Evolutionary conservation across 1,284 basidiomycete species (phyloP).

Genomic region (Apiotrichum laibachii): DNA sequence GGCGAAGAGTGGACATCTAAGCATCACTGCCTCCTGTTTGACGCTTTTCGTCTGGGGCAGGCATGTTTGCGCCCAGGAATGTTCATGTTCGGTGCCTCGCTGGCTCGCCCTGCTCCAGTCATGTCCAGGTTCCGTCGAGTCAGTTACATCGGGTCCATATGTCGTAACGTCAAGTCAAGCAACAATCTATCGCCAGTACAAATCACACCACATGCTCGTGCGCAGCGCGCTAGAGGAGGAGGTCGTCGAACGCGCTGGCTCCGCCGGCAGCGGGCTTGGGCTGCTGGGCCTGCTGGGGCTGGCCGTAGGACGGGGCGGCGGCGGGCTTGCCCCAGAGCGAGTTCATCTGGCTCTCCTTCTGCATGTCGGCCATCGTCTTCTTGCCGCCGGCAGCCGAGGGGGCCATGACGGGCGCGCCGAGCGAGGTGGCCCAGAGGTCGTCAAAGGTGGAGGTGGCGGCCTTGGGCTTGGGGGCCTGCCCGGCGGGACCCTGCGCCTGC

Average conservation of each 20-base stretch:
- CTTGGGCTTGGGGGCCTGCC: conserved; percentile 6
- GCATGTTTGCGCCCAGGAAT: too few species aligned
- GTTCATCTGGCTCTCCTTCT: conserved; percentile 76
- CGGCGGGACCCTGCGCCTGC: conserved; percentile 15
- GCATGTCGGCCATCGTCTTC: conserved; percentile 82
- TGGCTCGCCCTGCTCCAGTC: too few species aligned
- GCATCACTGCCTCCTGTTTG: too few species aligned
- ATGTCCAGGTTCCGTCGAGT: too few species aligned
- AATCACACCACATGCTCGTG: background rate
- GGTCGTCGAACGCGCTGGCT: conserved; percentile 29
- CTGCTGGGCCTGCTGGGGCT: conserved; percentile 8
- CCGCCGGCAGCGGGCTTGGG: conserved; percentile 16
- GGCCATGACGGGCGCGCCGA: conserved; percentile 49
- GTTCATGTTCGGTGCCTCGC: too few species aligned
- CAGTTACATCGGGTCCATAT: background rate
- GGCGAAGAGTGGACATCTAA: too few species aligned
- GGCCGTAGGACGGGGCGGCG: background rate
- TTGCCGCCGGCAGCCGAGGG: conserved; percentile 28
- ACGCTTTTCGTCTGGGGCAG: too few species aligned
- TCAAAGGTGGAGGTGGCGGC: conserved; percentile 60
- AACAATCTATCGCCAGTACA: conserved; percentile 4
- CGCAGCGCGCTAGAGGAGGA: conserved; percentile 20
- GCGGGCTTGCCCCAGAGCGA: conserved; percentile 62
- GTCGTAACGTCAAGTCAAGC: conserved; percentile 1
- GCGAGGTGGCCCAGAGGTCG: conserved; percentile 83